Evolutionary conservation across 1,139 yeast species (phyloP), one percentile per base, ranked within the genome.

Genomic region (Yamadazyma trypodendri): DNA sequence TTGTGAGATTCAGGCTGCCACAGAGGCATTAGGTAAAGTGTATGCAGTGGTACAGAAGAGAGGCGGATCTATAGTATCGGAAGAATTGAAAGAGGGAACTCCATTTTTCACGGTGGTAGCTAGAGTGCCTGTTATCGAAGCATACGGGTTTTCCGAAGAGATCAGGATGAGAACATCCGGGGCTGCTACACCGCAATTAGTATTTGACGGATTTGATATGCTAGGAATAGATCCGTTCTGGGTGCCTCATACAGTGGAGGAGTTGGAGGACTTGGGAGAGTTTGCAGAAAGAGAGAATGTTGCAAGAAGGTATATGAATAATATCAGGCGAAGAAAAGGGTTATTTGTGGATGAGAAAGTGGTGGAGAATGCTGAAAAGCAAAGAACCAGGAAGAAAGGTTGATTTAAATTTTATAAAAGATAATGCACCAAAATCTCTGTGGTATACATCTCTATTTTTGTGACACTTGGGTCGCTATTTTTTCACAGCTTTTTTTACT

Each of bases 231-330:
- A 94, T 65, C 99, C 99, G 28, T 94, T 84, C 71, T 94, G 99
- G 99, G 96, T 92, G 10, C 98, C 99, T n/a, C 87, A 92, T 6
- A 94, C 98, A 0, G 97, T 87, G 52, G 97, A 89, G 58, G 98
- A 94, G 57, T 64, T 92, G 35, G 98, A 92, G 56, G 95, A 89
- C 43, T 68, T 87, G 34, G 99, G 98, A 21, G 96, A 88, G 48
- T 76, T 79, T 49, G 96, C 97, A 0, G 98, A 94, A 52, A 77
- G 87, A 52, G 97, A 89, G 52, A 92, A 92, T 55, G 70, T 89
- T 42, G 97, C 97, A 0, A 75, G 95, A 57, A 71, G 74, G 51
- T 92, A 92, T 57, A 85, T 92, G 84, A 88, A 87, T 45, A 68
- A 66, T 24, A 79, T 92, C 32, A 74, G 99, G 55, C 77, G 81